Base-by-base conservation (phyloP, 1,139 yeast genomes). In the Yarrowia galli region DNA sequence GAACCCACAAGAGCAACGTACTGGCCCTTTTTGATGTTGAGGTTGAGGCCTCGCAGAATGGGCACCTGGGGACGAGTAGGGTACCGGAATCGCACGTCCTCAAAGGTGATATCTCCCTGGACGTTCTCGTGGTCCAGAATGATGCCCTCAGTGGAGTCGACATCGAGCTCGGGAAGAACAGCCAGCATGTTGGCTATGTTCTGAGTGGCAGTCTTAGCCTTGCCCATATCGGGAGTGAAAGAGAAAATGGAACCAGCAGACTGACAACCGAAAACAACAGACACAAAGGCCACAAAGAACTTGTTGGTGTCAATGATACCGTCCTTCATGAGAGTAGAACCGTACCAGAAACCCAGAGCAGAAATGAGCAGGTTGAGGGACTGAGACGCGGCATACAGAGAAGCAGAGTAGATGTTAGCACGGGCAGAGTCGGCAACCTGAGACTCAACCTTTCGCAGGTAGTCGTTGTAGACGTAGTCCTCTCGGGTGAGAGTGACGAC, bases 1-100 rank as follows among this genome's bases (percentile, higher is more conserved):
- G 98, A 96, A 0, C 98, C 99, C 3, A 93, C 98, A 70, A 93
- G 84, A 73, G 98, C 96, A 42, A 92, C 91, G 74, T 91, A 91
- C 69, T 96, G 92, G 2, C 98, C 98, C 64, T 87, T 83, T 68
- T 86, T 84, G 69, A 93, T 87, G 38, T 81, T 84, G 71, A 93
- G 82, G 71, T 87, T 84, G 67, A 92, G 76, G 13, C 89, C 85
- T 42, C 86, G 83, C 75, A 93, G 87, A 15, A 93, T 89, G n/a
- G 84, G 82, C 48, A 88, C 84, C 69, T 89, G 84, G 1, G 91
- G 88, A 71, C 98, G 84, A 1, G 97, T 90, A 40, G 98, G 98
- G 77, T 93, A 93, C 38, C 87, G 79, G 80, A 93, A 93, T 10
- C 84, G 81, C 18, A 92, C 89, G 71, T 87, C 81, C 54, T 82